Base-by-base conservation (phyloP, 192 early-diverging fungal genomes). In the Linnemannia schmuckeri region DNA sequence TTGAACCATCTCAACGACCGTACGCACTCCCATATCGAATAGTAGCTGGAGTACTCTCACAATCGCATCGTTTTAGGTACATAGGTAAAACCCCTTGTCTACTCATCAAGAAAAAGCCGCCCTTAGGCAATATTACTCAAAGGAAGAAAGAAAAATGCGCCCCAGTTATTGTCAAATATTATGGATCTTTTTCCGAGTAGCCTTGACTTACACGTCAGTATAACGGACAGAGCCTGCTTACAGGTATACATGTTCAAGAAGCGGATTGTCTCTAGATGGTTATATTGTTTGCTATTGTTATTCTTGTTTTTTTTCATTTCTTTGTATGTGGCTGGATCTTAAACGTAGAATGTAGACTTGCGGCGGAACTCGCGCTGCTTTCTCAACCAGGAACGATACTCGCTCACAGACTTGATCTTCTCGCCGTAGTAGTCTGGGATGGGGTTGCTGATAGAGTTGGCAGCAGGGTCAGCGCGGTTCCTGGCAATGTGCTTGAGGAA, bases 401-500 rank as follows among this genome's bases (percentile, higher is more conserved):
- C 96, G 12, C 77, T 61, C 41, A 99, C 93, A 57, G 94, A 96
- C 74, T 94, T 93, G 89, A 99, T 96, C 83, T 96, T 97, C 80
- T 98, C 97, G 55, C 96, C 97, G 80, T 97, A 98, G 85, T 94
- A 98, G 90, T 97, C 96, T 24, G 97, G 97, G 77, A 97, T 90
- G 73, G 95, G 95, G 87, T 96, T 95, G 74, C 93, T 91, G 37
- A 93, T 88, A 38, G 94, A 95, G 74, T 94, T 92, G 47, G 93
- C 87, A 52, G 88, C 80, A 35, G 95, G 92, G 57, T 95, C 94
- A 12, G 95, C 94, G 30, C 95, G 86, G 86, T 96, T 94, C 38
- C 82, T 88, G 74, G 85, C 88, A 47, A 96, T 88, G 46, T 93
- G 94, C 40, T 91, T 88, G 81, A 92, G 94, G 76, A 95, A 94